Percentiles rank a stretch among this genome's conserved stretches.
Conservation (phyloP, 352 stramenopile species). For the Globisporangium spiculum region DNA sequence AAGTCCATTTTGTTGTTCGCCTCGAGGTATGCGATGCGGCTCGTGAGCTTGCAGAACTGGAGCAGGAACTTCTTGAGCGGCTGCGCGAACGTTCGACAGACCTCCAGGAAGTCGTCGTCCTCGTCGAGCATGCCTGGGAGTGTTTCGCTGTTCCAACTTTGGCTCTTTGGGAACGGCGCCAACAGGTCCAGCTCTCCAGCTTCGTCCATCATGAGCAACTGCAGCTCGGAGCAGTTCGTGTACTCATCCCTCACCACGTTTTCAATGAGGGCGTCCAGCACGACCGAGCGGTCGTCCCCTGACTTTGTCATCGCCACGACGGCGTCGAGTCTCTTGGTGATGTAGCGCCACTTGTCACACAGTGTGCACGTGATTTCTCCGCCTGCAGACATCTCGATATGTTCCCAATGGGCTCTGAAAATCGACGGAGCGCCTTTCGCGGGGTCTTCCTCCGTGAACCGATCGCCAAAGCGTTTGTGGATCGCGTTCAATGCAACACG, state of each 20-base stretch:
- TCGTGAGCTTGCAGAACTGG: background rate
- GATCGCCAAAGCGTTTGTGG: background rate
- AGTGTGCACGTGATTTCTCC: background rate
- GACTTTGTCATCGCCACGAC: background rate
- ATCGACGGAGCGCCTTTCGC: background rate
- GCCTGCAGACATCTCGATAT: background rate
- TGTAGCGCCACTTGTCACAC: background rate
- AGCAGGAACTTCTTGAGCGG: slow-evolving; percentile 3
- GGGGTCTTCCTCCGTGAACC: background rate
- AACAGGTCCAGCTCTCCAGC: background rate
- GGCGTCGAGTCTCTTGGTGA: background rate
- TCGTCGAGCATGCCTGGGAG: background rate
- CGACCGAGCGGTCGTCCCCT: background rate
- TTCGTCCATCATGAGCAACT: background rate
- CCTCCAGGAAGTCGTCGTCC: background rate
- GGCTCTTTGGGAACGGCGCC: background rate
- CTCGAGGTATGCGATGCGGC: background rate
- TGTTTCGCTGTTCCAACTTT: background rate
- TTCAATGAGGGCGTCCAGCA: background rate
- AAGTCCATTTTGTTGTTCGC: background rate
- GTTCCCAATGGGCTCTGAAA: slow-evolving; percentile 7
- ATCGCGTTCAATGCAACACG: slow-evolving; percentile 4
- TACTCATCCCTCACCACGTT: background rate
- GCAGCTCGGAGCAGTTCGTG: background rate
- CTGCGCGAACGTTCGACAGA: background rate